Evolutionary conservation across 805 yeast genomes (phyloP).

Genomic region (Pichia membranifaciens): DNA sequence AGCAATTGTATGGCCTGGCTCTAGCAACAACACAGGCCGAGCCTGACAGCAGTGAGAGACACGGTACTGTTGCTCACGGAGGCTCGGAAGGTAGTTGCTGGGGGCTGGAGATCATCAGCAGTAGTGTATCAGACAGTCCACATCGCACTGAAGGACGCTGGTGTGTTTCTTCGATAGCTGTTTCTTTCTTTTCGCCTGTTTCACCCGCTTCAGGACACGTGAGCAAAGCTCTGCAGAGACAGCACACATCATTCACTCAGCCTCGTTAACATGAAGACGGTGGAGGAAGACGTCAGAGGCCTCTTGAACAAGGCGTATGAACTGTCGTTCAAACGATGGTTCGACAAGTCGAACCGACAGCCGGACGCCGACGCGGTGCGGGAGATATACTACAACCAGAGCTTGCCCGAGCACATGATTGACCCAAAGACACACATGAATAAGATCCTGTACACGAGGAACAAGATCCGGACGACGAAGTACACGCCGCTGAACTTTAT

Average conservation of each 20-base stretch:
- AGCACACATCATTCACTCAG: background rate
- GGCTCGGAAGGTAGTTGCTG: too few relatives aligned
- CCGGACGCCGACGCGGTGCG: slow-evolving; percentile 24
- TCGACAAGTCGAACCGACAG: background rate
- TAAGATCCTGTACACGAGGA: slow-evolving; percentile 39
- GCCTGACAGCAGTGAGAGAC: too few relatives aligned
- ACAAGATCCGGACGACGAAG: slow-evolving; percentile 58
- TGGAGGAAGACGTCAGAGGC: slow-evolving; percentile 10
- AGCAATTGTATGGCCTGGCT: too few relatives aligned
- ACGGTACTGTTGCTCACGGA: too few relatives aligned
- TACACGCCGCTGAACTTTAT: slow-evolving; percentile 53
- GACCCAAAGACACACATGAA: slow-evolving; percentile 50
- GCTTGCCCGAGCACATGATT: slow-evolving; percentile 52
- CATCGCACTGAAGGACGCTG: too few relatives aligned
- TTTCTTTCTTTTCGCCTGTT: too few relatives aligned
- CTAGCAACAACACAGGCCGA: too few relatives aligned
- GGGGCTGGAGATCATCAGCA: too few relatives aligned
- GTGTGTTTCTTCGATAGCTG: too few relatives aligned
- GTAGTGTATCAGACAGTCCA: too few relatives aligned
- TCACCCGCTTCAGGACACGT: too few relatives aligned
- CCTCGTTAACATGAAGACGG: slow-evolving; percentile 6
- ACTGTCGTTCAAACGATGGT: background rate
- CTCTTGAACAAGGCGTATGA: background rate
- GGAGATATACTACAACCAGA: slow-evolving; percentile 50
- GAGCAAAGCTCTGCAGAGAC: too few relatives aligned